A percentile compares a stretch with the other conserved stretches of the same genome.
These are phyloP conservation scores for Ogataea nonfermentans DNA, from an alignment of 805 yeast species.

Conservation along the genomic window DNA sequence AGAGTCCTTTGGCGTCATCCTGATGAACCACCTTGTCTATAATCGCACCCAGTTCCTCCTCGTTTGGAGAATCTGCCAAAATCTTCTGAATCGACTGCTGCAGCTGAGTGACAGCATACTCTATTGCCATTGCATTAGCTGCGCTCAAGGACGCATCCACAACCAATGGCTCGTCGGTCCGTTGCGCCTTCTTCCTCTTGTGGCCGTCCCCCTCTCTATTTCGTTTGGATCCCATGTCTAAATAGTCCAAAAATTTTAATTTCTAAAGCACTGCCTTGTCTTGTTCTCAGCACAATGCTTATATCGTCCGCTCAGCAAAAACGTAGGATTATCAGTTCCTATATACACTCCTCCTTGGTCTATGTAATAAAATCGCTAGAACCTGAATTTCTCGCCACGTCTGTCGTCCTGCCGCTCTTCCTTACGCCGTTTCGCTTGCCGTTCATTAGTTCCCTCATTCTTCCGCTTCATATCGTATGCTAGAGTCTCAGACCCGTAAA, in stretches of 20 bases:
- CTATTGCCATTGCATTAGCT: conserved; percentile 36
- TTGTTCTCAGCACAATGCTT: no score
- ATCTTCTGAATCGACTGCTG: conserved; percentile 52
- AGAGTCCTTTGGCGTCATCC: conserved; percentile 37
- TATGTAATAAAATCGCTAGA: no score
- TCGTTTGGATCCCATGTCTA: conserved; percentile 1
- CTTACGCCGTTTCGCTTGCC: conserved; percentile 5
- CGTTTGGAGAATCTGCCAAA: conserved; percentile 55
- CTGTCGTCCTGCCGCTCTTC: conserved; percentile 2
- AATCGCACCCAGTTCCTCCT: conserved; percentile 38
- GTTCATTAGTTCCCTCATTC: conserved; percentile 6
- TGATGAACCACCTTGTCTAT: conserved; percentile 21
- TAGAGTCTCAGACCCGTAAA: conserved; percentile 31
- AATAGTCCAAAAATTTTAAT: neutral
- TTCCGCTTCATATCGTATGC: conserved; percentile 25
- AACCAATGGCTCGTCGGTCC: conserved; percentile 13
- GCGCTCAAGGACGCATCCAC: conserved; percentile 9
- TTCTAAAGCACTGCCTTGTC: neutral
- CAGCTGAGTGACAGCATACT: conserved; percentile 51
- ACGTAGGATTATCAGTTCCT: no score
- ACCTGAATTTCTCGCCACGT: conserved; percentile 9
- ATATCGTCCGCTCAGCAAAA: no score
- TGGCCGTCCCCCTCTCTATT: neutral
- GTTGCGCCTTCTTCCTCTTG: neutral
- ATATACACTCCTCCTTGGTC: no score